Evolutionary conservation across 352 stramenopile species (phyloP).

Genomic region (Pythium myriotylum): DNA sequence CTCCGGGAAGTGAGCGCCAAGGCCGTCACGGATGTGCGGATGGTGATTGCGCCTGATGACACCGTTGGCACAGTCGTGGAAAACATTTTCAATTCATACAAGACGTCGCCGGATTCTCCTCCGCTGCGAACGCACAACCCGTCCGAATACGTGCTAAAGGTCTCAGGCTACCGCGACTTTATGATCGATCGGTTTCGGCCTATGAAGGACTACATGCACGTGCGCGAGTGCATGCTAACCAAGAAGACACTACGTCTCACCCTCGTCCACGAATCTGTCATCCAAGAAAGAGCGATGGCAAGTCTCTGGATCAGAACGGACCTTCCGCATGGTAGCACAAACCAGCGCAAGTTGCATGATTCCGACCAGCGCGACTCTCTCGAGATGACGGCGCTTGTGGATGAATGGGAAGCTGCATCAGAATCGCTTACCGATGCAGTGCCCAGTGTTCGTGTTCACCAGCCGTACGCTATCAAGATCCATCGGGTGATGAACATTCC

Average conservation of each 20-base stretch:
- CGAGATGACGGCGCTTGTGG: constrained; percentile 72
- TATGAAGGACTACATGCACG: too few relatives aligned
- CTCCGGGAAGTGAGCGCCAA: constrained; percentile 84
- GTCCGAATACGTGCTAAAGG: too few relatives aligned
- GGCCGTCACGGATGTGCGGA: constrained; percentile 83
- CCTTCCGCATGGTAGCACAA: constrained; percentile 45
- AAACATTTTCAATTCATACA: constrained; percentile 90
- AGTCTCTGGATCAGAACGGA: constrained; percentile 76
- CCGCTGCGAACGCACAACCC: too few relatives aligned
- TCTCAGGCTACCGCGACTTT: too few relatives aligned
- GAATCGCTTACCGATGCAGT: constrained; percentile 32
- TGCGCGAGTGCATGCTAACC: too few relatives aligned
- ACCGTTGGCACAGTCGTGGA: constrained; percentile 88
- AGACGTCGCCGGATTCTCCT: constrained; percentile 44
- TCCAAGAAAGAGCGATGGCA: constrained; percentile 80
- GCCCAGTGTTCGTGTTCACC: constrained; percentile 56
- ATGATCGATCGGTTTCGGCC: too few relatives aligned
- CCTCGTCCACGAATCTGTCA: constrained; percentile 85
- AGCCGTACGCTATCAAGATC: constrained; percentile 75
- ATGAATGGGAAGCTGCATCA: constrained; percentile 65
- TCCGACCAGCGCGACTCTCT: constrained; percentile 61
- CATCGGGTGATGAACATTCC: constrained; percentile 85
- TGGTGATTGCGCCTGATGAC: constrained; percentile 80
- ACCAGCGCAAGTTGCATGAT: constrained; percentile 56
- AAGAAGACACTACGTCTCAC: too few relatives aligned